Evolutionary conservation across 768 basidiomycete species (phyloP), one percentile per base, ranked within the genome.

Genomic region (Psilocybe cubensis): DNA sequence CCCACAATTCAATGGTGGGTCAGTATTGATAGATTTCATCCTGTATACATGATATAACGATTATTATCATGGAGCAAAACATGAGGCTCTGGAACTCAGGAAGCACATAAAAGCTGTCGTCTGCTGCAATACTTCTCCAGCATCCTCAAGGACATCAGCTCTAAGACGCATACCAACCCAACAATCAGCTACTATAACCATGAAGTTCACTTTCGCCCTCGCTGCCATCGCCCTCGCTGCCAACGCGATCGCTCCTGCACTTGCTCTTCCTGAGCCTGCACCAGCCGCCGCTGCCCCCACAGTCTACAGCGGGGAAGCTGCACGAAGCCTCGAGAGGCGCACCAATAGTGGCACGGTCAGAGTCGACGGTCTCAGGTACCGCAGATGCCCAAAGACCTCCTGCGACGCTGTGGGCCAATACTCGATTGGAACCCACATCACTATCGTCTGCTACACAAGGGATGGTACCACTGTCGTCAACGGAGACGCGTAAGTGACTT

Each of bases 281-380:
- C 50, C 57, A 7, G 52, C 52, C 18, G 29, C 44, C 17, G 18
- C 57, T 10, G 57, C 47, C 33, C 33, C 57, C 1, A 54, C 57
- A 3, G 44, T 49, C 2, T 58, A 58, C 57, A 47, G 33, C 38
- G 24, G 43, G 9, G 28, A 23, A 0, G 29, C 28, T 31, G 48
- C 21, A 3, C 44, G 57, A 38, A 44, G 20, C 46, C 35, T 54
- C 28, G 53, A 58, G 44, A 48, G 21, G 35, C 57, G 57, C 44
- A 44, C 29, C 51, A 50, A 42, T 14, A 23, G 28, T 18, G 57
- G 52, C 14, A 29, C 33, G 17, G 57, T 58, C 28, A 14, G 41
- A 17, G 51, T 53, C 9, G 57, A 58, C 31, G 57, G 57, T 6
- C 51, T 58, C 33, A 40, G 57, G 29, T 58, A 58, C 45, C 57